Base-by-base conservation (phyloP, 768 basidiomycete species). In the Cubamyces sp. region DNA sequence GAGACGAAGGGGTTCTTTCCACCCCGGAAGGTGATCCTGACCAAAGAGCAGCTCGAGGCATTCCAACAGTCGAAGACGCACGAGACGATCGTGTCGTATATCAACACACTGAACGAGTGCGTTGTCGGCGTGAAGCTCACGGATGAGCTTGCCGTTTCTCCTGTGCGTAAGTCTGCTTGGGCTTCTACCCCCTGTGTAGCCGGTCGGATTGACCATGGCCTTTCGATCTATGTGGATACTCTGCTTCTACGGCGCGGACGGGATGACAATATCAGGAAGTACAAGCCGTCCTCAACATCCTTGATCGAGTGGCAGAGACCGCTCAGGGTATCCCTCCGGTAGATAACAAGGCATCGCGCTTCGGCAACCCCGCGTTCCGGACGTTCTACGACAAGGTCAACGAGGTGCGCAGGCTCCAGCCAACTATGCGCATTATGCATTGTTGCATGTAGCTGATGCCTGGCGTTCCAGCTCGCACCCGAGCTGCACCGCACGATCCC, bases 281-380 rank as follows among this genome's bases (percentile, higher is more conserved):
- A 7, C 66, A 73, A 40, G 81, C 85, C 14, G 76, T 96, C 12
- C 72, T 97, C 11, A 69, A 70, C 0, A 73, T 95, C 1, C 79
- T 98, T 2, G 83, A 88, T 30, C 73, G 75, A 14, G 84, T 98
- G 2, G 87, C 92, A 69, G 71, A 77, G 18, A 77, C 90, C 14
- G 92, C 86, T 9, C 78, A 79, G 18, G 81, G 79, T 3, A 94
- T 86, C 0, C 97, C 96, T 1, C 88, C 96, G 0, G 87, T 96
- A 18, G 90, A 95, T 66, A 98, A 97, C 72, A 82, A 87, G 52
- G 88, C 88, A 3, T 98, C 96, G 42, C 81, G 96, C 30, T 99
- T 99, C 70, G 96, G 97, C 1, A 99, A 99, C 75, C 97, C 97
- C 4, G 97, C 97, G 0, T 99, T 99, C 75, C 81, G 90, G 68